These are phyloP conservation scores for Bryoerythrophyllum caledonicum DNA, from an alignment of 225 moss, liverwort and hornwort genomes.

Conservation along the genomic window DNA sequence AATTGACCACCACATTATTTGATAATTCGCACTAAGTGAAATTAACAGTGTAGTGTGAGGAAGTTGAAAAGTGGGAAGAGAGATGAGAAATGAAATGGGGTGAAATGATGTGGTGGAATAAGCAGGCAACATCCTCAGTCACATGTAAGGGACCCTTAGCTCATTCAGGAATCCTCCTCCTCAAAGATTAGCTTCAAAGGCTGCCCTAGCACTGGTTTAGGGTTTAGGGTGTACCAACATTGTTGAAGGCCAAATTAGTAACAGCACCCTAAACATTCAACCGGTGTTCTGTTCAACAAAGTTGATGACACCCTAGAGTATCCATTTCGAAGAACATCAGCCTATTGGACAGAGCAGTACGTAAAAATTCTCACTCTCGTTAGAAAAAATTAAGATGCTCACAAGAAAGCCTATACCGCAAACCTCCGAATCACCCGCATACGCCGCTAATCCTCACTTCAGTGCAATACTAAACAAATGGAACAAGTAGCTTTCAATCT, in stretches of 20 bases:
- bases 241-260: neutral
- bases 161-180: too few species aligned
- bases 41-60: too few species aligned
- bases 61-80: too few species aligned
- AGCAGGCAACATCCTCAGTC: too few species aligned
- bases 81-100: too few species aligned
- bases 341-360: neutral
- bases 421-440: conserved; percentile 25
- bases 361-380: conserved; percentile 10
- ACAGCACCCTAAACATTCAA: neutral
- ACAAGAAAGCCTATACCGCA: conserved; percentile 31
- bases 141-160: too few species aligned
- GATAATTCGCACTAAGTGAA: too few species aligned
- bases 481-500: conserved; percentile 24
- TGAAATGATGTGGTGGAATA: too few species aligned
- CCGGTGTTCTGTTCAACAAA: neutral
- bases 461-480: conserved; percentile 22
- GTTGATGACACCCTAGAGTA: neutral
- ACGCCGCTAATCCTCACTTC: conserved; percentile 18
- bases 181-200: too few species aligned
- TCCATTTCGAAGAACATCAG: neutral
- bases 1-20: too few species aligned
- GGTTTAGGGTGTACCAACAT: neutral
- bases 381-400: conserved; percentile 21
- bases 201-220: too few species aligned